phyloP scores from a whole-genome alignment of 2,329 filamentous ascomycete species.

The Leptographium radiaticola region DNA sequence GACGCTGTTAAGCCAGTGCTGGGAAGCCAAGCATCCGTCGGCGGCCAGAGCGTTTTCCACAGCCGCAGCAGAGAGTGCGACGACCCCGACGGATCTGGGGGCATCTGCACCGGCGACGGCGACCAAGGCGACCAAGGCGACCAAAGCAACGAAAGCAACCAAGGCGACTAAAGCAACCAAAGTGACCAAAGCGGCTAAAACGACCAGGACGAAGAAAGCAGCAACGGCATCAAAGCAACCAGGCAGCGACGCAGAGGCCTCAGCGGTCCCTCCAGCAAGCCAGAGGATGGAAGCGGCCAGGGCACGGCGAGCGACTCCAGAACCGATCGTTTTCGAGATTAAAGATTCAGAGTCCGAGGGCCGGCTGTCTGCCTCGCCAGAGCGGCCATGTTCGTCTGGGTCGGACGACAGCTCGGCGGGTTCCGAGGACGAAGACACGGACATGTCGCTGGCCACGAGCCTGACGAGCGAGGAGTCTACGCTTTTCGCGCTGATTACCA shows the following conservation, averaged over 20 bases:
- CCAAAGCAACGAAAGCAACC: slow-evolving; percentile 8
- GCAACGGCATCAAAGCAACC: too few species aligned
- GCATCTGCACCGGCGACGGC: neutral
- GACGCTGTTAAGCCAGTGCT: slow-evolving; percentile 55
- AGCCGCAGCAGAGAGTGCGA: slow-evolving; percentile 8
- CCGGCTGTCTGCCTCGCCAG: slow-evolving; percentile 24
- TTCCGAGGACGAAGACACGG: neutral
- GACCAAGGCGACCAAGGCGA: slow-evolving; percentile 7
- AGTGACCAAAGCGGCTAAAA: neutral
- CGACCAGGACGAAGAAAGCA: neutral
- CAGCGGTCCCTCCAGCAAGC: too few species aligned
- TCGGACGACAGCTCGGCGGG: neutral
- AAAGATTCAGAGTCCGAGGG: slow-evolving; percentile 12
- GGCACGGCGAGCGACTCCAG: slow-evolving; percentile 15
- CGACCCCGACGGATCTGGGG: neutral
- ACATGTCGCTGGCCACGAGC: slow-evolving; percentile 19
- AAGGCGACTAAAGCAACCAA: neutral
- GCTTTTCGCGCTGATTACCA: slow-evolving; percentile 40
- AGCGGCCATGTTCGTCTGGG: neutral
- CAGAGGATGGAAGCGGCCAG: neutral
- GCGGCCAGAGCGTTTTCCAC: slow-evolving; percentile 11
- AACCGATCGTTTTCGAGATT: slow-evolving; percentile 8
- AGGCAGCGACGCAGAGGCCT: too few species aligned
- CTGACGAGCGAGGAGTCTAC: slow-evolving; percentile 27
- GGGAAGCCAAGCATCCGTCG: slow-evolving; percentile 22